phyloP scores from a whole-genome alignment of 306 rosid species.

The Fagus sylvatica region DNA sequence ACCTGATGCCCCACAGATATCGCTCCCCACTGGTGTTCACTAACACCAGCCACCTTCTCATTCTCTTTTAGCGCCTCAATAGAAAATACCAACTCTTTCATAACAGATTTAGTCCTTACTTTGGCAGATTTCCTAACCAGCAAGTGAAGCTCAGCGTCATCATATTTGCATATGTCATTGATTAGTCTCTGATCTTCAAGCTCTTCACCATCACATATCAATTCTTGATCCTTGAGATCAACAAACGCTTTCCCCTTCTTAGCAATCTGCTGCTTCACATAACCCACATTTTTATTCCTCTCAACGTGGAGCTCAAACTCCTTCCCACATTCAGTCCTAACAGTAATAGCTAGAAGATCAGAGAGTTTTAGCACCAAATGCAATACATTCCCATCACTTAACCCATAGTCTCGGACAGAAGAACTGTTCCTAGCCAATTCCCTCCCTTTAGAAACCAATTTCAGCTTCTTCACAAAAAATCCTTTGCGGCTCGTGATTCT shows the following conservation, averaged over 20 bases:
- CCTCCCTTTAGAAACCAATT: conserved; percentile 70
- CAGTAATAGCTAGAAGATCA: conserved; percentile 65
- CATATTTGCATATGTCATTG: conserved; percentile 56
- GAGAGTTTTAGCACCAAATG: conserved; percentile 67
- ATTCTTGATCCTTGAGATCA: conserved; percentile 61
- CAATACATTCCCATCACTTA: conserved; percentile 63
- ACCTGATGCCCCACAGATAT: conserved; percentile 27
- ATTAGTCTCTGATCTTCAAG: conserved; percentile 80
- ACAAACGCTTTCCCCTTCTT: conserved; percentile 51
- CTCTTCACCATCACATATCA: conserved; percentile 61
- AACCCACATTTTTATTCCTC: conserved; percentile 69
- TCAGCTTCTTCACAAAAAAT: conserved; percentile 63
- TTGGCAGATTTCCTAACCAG: conserved; percentile 61
- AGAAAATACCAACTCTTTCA: conserved; percentile 58
- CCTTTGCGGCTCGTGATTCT: conserved; percentile 67
- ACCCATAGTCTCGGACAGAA: conserved; percentile 67
- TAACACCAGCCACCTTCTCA: conserved; percentile 24
- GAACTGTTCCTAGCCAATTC: conserved; percentile 66
- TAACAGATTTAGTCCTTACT: conserved; percentile 56
- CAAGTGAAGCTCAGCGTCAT: conserved; percentile 57
- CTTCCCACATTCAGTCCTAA: conserved; percentile 63
- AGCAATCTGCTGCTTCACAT: conserved; percentile 66
- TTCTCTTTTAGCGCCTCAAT: conserved; percentile 45
- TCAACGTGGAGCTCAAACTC: conserved; percentile 61
- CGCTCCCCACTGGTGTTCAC: conserved; percentile 27